Percentiles rank a stretch among this genome's conserved stretches.
phyloP scores from a whole-genome alignment of 192 early-diverging fungal genomes.

The Backusella tuberculispora region DNA sequence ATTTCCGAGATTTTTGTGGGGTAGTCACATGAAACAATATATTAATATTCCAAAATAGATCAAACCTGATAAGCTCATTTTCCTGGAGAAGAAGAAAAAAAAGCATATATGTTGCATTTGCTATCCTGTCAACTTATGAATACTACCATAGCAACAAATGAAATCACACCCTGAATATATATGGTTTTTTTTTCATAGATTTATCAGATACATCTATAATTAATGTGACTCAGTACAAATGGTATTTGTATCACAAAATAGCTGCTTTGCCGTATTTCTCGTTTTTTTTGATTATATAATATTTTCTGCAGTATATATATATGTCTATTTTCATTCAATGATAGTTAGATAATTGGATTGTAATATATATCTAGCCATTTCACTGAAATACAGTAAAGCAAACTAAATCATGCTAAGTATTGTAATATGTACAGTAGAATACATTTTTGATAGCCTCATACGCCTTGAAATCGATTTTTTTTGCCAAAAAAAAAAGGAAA shows the following conservation, averaged over 20 bases:
- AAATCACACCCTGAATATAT: not conserved
- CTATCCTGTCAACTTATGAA: not conserved
- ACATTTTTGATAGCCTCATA: too few species aligned
- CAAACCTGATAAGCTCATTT: not conserved
- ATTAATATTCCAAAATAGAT: not conserved
- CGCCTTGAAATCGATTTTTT: too few species aligned
- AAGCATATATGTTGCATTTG: not conserved
- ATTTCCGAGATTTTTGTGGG: not conserved
- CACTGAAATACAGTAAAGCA: too few species aligned
- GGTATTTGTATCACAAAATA: not conserved
- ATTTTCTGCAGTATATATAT: not conserved
- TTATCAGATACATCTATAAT: not conserved
- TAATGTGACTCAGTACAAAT: not conserved
- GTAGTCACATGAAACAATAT: not conserved
- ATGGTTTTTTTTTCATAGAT: too few species aligned
- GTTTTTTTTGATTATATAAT: constrained; percentile 1
- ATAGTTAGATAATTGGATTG: too few species aligned
- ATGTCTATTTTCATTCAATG: too few species aligned
- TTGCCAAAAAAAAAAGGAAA: too few species aligned
- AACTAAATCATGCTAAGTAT: too few species aligned
- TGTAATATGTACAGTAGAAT: too few species aligned
- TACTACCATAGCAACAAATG: not conserved
- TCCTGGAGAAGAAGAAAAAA: not conserved
- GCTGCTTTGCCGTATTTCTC: not conserved
- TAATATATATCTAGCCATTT: too few species aligned